Evolutionary conservation across 2,329 filamentous ascomycete genomes (phyloP).

Genomic region (Diaporthe eres): DNA sequence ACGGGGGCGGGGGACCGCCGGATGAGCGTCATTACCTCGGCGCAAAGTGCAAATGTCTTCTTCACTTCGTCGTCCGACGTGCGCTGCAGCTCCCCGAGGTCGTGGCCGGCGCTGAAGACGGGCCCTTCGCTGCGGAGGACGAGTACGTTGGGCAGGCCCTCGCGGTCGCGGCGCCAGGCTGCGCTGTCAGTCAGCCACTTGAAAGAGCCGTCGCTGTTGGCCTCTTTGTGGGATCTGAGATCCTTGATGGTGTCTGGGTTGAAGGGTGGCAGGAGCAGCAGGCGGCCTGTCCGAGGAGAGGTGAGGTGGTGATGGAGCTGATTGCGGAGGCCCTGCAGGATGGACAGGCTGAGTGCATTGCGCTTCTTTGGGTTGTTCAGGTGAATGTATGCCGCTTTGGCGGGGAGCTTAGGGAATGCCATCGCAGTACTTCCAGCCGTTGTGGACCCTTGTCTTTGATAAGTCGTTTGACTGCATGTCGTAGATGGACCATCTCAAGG

Average conservation of each 20-base stretch:
- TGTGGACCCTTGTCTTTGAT: no score
- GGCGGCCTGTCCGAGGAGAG: slow-evolving; percentile 43
- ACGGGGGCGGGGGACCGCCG: slow-evolving; percentile 50
- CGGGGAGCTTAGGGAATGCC: slow-evolving; percentile 46
- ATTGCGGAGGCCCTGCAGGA: slow-evolving; percentile 46
- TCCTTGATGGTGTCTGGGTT: slow-evolving; percentile 42
- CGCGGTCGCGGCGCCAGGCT: slow-evolving; percentile 46
- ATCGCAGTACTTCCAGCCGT: not conserved
- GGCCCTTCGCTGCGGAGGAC: slow-evolving; percentile 50
- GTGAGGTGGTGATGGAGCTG: slow-evolving; percentile 47
- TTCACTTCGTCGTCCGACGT: slow-evolving; percentile 38
- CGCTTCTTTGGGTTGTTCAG: slow-evolving; percentile 46
- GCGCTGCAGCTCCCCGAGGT: slow-evolving; percentile 48
- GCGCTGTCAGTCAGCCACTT: slow-evolving; percentile 49
- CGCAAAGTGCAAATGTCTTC: slow-evolving; percentile 49
- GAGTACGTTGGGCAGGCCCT: slow-evolving; percentile 48
- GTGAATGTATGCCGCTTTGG: slow-evolving; percentile 47
- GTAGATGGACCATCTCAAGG: not conserved
- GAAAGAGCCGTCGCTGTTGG: slow-evolving; percentile 5
- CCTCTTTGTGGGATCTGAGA: slow-evolving; percentile 34
- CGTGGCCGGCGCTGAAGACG: slow-evolving; percentile 52
- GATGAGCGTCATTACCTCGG: slow-evolving; percentile 51
- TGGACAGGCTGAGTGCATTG: slow-evolving; percentile 47
- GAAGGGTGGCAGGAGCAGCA: slow-evolving; percentile 49
- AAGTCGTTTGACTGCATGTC: not conserved